Conservation (phyloP, 2,329 filamentous ascomycete genomes). For the Periconia sp. region DNA sequence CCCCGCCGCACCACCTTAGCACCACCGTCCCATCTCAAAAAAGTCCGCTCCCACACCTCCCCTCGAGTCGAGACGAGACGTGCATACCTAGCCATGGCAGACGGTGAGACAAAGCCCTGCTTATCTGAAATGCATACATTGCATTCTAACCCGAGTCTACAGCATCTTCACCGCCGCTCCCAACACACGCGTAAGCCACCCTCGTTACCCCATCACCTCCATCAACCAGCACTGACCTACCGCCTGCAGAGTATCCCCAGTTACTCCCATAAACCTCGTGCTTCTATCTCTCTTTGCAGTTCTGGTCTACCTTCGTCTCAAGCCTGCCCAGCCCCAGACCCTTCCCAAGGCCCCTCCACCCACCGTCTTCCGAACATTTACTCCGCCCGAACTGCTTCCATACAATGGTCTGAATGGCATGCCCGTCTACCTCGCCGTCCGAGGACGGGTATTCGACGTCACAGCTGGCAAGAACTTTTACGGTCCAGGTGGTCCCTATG, state of each 20-base stretch:
- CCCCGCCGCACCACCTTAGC: neutral
- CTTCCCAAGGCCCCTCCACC: constrained; percentile 64
- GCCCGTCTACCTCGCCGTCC: constrained; percentile 88
- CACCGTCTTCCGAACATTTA: constrained; percentile 85
- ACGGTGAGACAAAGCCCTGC: constrained; percentile 15
- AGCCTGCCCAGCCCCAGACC: constrained; percentile 53
- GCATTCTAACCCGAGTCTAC: constrained; percentile 46
- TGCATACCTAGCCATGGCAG: constrained; percentile 26
- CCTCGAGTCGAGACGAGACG: neutral
- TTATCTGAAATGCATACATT: neutral
- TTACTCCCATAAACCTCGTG: constrained; percentile 63
- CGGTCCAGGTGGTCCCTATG: constrained; percentile 90
- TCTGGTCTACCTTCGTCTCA: constrained; percentile 61
- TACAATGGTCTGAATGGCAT: constrained; percentile 75
- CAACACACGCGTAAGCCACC: no score
- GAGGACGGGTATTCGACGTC: constrained; percentile 90
- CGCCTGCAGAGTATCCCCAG: constrained; percentile 52
- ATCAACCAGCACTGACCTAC: neutral
- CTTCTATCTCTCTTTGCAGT: constrained; percentile 61
- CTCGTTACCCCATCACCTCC: constrained; percentile 1
- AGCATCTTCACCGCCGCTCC: constrained; percentile 53
- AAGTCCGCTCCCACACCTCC: neutral
- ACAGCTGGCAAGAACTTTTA: constrained; percentile 88
- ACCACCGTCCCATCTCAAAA: neutral
- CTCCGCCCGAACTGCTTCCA: constrained; percentile 76